Evolutionary conservation across 371 early-diverging fungal genomes (phyloP).

Genomic region (Smittium culicis): DNA sequence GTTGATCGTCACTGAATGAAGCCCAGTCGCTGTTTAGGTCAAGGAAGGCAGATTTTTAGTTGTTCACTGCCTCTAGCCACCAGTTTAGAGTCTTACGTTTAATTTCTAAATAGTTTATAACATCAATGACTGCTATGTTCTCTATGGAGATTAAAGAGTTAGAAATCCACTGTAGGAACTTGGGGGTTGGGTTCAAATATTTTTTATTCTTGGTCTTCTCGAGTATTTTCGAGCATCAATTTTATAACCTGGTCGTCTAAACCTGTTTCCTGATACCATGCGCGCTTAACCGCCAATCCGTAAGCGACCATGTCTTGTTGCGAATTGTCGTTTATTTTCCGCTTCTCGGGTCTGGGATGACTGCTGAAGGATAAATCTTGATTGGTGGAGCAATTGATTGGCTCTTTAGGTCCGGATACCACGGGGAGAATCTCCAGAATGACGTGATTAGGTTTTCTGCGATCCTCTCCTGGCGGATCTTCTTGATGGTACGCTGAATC

Average conservation of each 20-base stretch:
- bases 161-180: neutral
- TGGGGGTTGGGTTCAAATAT: neutral
- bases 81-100: neutral
- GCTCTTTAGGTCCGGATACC: neutral
- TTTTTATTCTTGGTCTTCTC: neutral
- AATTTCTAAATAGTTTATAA: neutral
- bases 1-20: neutral
- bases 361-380: neutral
- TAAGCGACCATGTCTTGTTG: neutral
- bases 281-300: neutral
- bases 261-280: neutral
- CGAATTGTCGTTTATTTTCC: neutral
- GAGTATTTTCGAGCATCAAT: neutral
- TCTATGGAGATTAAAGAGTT: neutral
- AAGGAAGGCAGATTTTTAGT: slow-evolving; percentile 3
- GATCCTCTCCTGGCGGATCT: neutral
- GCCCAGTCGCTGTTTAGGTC: neutral
- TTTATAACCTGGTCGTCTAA: neutral
- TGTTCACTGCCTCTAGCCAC: neutral
- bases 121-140: neutral
- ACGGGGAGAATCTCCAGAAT: neutral
- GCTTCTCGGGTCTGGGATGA: neutral
- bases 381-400: neutral
- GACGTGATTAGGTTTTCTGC: neutral
- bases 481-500: neutral